Base-by-base conservation (phyloP, 176 grass and related monocot genomes). In the Rhynchospora breviuscula region DNA sequence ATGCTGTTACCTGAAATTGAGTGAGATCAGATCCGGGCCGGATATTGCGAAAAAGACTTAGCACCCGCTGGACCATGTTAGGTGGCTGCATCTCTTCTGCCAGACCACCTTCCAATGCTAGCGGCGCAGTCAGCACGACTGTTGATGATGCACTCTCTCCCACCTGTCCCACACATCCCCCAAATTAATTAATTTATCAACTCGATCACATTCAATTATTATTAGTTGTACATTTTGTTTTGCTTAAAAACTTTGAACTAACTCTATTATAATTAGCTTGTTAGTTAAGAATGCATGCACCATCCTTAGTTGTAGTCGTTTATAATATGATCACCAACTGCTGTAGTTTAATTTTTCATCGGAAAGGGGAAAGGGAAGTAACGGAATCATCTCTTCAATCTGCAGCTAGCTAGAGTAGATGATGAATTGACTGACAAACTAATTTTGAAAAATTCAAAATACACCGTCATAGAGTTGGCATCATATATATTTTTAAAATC, bases 41-140 rank as follows among this genome's bases (percentile, higher is more conserved):
- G 60, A 99, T 88, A 74, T 90, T 95, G 25, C 93, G 62, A 82
- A 99, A 93, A 12, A 99, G 88, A 85, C 93, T 99, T 48, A 99
- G 63, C 15, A 92, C 79, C 1, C 91, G 85, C 83, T 93, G 91
- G 74, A 85, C 82, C 0, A 95, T 25, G 83, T 93, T 95, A 0
- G 89, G 82, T 17, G 89, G 90, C 33, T 46, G 86, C 57, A 94
- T 86, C 86, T 95, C 89, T 67, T 80, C 96, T 25, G 88, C 89
- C 22, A 98, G 79, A 5, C 93, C 93, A 0, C 96, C 96, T 6
- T 95, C 88, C 66, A 92, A 87, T 0, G 96, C 84, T 70, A 99
- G 85, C 18, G 96, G 96, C 79, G 86, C 85, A 10, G 96, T 93
- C 40, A 95, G 83, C 66, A 98, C 89, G 0, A 81, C 76, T 71